phyloP scores from a whole-genome alignment of 1,139 yeast species.

The Lodderomyces orthopsilosis region DNA sequence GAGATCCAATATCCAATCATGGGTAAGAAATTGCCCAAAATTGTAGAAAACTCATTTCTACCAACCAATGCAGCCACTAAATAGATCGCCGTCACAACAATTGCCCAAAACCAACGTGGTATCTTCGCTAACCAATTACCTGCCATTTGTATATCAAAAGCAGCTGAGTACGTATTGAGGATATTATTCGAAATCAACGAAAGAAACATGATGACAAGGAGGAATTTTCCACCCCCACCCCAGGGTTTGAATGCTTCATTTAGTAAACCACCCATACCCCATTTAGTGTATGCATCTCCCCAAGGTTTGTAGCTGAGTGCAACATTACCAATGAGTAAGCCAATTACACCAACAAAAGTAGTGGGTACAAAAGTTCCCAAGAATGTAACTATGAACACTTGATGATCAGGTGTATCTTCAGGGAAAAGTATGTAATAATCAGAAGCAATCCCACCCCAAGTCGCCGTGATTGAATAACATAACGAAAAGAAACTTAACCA shows the following conservation, averaged over 20 bases:
- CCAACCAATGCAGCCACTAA: slow-evolving; percentile 76
- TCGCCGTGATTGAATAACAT: slow-evolving; percentile 76
- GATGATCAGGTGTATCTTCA: slow-evolving; percentile 59
- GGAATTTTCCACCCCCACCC: slow-evolving; percentile 78
- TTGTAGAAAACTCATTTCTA: slow-evolving; percentile 67
- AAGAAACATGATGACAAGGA: slow-evolving; percentile 64
- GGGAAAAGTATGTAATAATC: slow-evolving; percentile 86
- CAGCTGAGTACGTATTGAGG: slow-evolving; percentile 75
- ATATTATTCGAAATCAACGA: slow-evolving; percentile 80
- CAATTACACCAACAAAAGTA: slow-evolving; percentile 72
- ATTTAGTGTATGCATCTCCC: slow-evolving; percentile 52
- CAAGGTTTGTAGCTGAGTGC: slow-evolving; percentile 63
- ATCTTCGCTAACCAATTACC: slow-evolving; percentile 59
- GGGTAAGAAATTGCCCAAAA: slow-evolving; percentile 84
- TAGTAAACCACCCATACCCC: slow-evolving; percentile 79
- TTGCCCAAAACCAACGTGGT: slow-evolving; percentile 81
- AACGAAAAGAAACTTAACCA: slow-evolving; percentile 74
- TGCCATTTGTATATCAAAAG: slow-evolving; percentile 72
- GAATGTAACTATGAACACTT: slow-evolving; percentile 61
- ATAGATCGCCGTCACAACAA: slow-evolving; percentile 61
- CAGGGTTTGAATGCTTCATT: slow-evolving; percentile 68
- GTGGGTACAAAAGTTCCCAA: slow-evolving; percentile 72
- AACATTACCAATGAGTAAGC: slow-evolving; percentile 67
- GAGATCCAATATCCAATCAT: slow-evolving; percentile 95
- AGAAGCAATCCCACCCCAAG: slow-evolving; percentile 88